Base-by-base conservation (phyloP, 768 basidiomycete genomes). In the Tephrocybe sp. region DNA sequence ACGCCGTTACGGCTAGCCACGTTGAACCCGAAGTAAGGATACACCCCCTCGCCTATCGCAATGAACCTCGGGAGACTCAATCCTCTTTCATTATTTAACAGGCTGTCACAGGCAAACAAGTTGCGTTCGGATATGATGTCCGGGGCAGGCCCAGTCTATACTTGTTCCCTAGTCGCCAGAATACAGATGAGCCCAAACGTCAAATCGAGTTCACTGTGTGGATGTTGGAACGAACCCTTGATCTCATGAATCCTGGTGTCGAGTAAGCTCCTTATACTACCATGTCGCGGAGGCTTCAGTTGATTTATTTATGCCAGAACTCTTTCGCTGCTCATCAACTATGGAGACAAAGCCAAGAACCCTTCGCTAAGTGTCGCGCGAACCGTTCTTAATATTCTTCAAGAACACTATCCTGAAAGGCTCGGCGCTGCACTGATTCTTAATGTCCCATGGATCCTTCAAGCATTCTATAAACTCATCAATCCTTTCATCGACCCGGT, bases 341-440 rank as follows among this genome's bases (percentile, higher is more conserved):
- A 84, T 45, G 86, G 79, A 4, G 86, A 88, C 61, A 76, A 77
- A 61, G 80, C 77, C 29, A 91, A 88, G 66, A 79, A 51, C 34
- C 72, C 77, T 2, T 66, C 72, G 10, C 57, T 79, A 7, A 53
- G 65, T 34, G 73, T 72, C 10, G 62, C 77, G 8, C 68, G 73
- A 5, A 57, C 75, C 6, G 76, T 81, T 11, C 73, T 86, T 45
- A 66, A 75, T 63, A 86, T 90, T 57, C 73, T 91, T 12, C 90
- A 91, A 59, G 77, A 81, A 19, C 89, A 93, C 61, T 93, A 91
- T 58, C 91, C 91, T 0, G 93, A 95, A 64, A 82, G 93, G 3
- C 81, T 95, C 27, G 91, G 89, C 21, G 62, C 73, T 11, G 79
- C 90, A 1, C 66, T 91, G 36, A 80, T 92, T 59, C 73, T 85